A percentile compares a stretch with the other conserved stretches of the same genome.
phyloP scores from a whole-genome alignment of 768 basidiomycete species.

The Suillus discolor region DNA sequence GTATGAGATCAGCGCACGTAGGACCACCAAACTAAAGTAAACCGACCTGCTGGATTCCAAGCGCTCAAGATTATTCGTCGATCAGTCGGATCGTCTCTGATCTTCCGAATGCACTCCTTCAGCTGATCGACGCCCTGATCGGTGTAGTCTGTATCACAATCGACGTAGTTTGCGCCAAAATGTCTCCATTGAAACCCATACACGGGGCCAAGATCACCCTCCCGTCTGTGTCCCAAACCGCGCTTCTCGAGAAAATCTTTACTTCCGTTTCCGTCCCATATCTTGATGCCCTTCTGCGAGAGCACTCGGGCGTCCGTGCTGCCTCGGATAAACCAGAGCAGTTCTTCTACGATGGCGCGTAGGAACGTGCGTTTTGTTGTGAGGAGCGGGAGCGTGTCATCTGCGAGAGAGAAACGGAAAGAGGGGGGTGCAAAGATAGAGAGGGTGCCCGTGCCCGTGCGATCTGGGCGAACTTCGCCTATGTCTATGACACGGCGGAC shows the following conservation, averaged over 20 bases:
- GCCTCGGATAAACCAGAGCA: slow-evolving; percentile 92
- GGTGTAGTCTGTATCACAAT: slow-evolving; percentile 74
- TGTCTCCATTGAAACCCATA: slow-evolving; percentile 98
- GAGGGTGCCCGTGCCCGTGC: slow-evolving; percentile 93
- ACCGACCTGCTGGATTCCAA: slow-evolving; percentile 95
- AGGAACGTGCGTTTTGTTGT: slow-evolving; percentile 96
- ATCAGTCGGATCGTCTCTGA: slow-evolving; percentile 91
- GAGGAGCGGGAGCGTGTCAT: slow-evolving; percentile 79
- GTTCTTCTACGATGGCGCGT: slow-evolving; percentile 89
- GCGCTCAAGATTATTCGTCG: slow-evolving; percentile 92
- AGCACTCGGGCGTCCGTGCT: slow-evolving; percentile 80
- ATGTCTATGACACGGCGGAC: slow-evolving; percentile 73
- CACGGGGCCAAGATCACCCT: slow-evolving; percentile 94
- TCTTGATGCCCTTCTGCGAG: slow-evolving; percentile 82
- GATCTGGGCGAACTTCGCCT: slow-evolving; percentile 82
- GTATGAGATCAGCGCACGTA: background rate
- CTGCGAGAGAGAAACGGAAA: slow-evolving; percentile 83
- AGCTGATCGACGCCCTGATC: slow-evolving; percentile 94
- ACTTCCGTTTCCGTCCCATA: slow-evolving; percentile 98
- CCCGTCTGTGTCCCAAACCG: slow-evolving; percentile 80
- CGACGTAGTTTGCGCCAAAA: slow-evolving; percentile 83
- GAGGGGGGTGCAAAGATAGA: slow-evolving; percentile 91
- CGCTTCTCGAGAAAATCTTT: slow-evolving; percentile 83
- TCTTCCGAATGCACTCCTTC: slow-evolving; percentile 85
- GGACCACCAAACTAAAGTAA: background rate